Base-by-base conservation (phyloP, 345 rosid genomes). In the Brassica carinata region DNA sequence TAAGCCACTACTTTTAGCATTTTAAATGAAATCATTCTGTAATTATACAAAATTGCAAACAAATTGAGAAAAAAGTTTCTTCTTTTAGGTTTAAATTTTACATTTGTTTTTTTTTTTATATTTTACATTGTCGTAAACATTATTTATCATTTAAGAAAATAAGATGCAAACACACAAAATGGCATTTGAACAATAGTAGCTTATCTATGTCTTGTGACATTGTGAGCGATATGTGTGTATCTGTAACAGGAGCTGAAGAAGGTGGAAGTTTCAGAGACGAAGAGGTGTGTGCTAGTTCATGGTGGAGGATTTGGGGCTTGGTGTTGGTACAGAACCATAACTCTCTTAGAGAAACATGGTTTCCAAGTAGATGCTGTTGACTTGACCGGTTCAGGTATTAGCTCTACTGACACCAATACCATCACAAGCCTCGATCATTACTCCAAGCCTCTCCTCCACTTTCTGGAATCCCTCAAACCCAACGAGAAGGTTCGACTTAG, bases 281-380 rank as follows among this genome's bases (percentile, higher is more conserved):
- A 82, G 26, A 87, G 84, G 77, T 77, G 87, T 62, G 88, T 92
- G 2, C 88, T 90, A 5, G 97, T 92, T 18, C 97, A 92, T 75
- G 97, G 94, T 69, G 97, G 94, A 48, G 97, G 97, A 7, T 92
- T 89, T 69, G 97, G 97, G 6, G 97, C 96, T 5, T 91, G 96
- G 94, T 91, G 94, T 77, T 92, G 96, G 94, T 91, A 91, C 34
- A 91, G 91, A 84, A 89, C 94, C 23, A 90, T 90, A 68, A 78
- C 96, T 10, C 91, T 90, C 27, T 77, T 93, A 61, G 80, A 80
- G 72, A 89, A 84, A 83, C 77, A 67, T 78, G 93, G 93, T 0
- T 89, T 86, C 69, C 78, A 80, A 78, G 94, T 89, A 33, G 90
- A 88, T 67, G 92, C 90, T 3, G 84, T 90, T 36, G 93, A 89